phyloP scores from a whole-genome alignment of 129 eudicot genomes.

The Pseudognaphalium luteoalbum region DNA sequence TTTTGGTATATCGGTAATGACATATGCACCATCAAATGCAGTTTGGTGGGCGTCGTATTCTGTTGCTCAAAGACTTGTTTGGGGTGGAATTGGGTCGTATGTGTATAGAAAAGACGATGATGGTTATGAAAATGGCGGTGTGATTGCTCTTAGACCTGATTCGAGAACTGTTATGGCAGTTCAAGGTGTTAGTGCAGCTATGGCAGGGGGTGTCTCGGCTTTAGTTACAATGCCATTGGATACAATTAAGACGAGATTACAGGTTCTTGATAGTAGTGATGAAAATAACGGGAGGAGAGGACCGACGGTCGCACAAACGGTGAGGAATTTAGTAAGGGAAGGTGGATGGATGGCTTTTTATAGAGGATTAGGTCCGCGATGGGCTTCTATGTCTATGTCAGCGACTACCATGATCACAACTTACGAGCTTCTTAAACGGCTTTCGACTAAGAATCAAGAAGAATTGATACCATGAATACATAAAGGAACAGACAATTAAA shows the following conservation, averaged over 20 bases:
- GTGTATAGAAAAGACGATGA: conserved; percentile 42
- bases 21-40: conserved; percentile 87
- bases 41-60: conserved; percentile 98
- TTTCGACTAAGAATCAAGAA: conserved; percentile 73
- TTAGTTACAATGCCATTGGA: conserved; percentile 78
- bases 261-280: conserved; percentile 66
- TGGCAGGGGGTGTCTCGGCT: conserved; percentile 84
- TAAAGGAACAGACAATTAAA: background rate
- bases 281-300: conserved; percentile 49
- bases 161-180: conserved; percentile 67
- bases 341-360: conserved; percentile 86
- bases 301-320: conserved; percentile 62
- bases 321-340: conserved; percentile 61
- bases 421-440: conserved; percentile 71
- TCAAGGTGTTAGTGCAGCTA: conserved; percentile 80
- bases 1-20: conserved; percentile 86
- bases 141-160: conserved; percentile 43
- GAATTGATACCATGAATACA: conserved; percentile 36
- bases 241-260: conserved; percentile 79
- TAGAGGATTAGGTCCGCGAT: conserved; percentile 75
- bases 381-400: conserved; percentile 88
- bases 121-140: conserved; percentile 28
- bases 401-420: conserved; percentile 92
- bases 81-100: conserved; percentile 74
- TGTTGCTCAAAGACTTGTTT: conserved; percentile 70